Conservation (phyloP, 495 filamentous ascomycete genomes). For the Aspergillus coremiiformis region DNA sequence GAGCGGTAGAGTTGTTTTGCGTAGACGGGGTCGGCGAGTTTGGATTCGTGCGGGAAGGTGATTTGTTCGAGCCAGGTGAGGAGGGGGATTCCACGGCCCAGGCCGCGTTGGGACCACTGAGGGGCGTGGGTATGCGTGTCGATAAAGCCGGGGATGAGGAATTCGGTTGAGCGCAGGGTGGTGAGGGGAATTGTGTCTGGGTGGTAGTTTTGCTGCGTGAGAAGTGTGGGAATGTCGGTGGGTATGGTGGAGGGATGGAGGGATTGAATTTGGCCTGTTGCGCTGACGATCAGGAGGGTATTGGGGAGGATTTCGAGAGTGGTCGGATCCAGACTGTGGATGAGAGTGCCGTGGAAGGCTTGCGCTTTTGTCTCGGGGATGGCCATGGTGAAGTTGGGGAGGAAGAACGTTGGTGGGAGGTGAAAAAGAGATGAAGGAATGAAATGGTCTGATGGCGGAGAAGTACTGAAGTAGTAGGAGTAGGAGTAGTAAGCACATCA, state of each 20-base stretch:
- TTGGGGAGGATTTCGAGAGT: conserved; percentile 43
- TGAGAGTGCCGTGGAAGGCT: conserved; percentile 47
- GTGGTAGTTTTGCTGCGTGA: conserved; percentile 28
- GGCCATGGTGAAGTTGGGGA: conserved; percentile 8
- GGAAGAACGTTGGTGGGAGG: no score
- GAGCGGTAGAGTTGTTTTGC: conserved; percentile 44
- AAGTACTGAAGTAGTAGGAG: no score
- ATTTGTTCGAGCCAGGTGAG: conserved; percentile 53
- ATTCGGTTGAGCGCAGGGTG: conserved; percentile 41
- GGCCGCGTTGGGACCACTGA: conserved; percentile 54
- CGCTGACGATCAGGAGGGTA: conserved; percentile 37
- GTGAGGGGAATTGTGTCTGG: conserved; percentile 25
- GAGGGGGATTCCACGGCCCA: conserved; percentile 50
- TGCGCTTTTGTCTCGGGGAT: conserved; percentile 16
- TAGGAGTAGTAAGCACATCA: no score
- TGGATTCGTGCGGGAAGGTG: conserved; percentile 58
- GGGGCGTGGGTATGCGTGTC: conserved; percentile 63
- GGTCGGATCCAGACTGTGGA: conserved; percentile 38
- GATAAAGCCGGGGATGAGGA: conserved; percentile 55
- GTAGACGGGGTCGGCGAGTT: conserved; percentile 46
- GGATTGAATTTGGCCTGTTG: conserved; percentile 35
- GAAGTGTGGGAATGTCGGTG: conserved; percentile 30
- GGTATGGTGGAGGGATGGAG: conserved; percentile 34
- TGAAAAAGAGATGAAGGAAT: not conserved
- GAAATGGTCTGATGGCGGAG: no score